Evolutionary conservation across 2,329 filamentous ascomycete genomes (phyloP), one percentile per base, ranked within the genome.

Genomic region (Colletotrichum sp.): DNA sequence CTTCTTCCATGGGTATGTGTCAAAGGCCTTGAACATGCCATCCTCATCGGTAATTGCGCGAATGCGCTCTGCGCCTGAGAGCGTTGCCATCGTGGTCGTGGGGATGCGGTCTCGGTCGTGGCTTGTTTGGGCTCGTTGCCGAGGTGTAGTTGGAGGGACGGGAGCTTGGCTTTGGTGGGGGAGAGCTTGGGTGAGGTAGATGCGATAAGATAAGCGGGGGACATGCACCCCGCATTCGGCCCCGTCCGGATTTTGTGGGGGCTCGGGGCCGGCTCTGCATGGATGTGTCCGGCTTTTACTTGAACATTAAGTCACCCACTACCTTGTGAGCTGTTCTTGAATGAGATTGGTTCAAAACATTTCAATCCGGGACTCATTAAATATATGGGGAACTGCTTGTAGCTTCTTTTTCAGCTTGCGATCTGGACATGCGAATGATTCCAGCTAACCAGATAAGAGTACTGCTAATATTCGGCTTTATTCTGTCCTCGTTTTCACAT

Each of bases 1-100:
- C 77, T 89, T 89, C 76, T 88, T 88, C 94, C 94, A 95, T 21
- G 90, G 88, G 81, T 95, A 95, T 28, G 85, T 84, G 80, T 94
- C 92, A 67, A 95, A 90, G 77, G 92, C 90, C 73, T 87, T 85
- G 82, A 91, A 94, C 75, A 92, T 83, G 67, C 86, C 82, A 77
- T 84, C 83, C 70, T 88, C 79, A 73, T 84, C 82, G 49, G 80
- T 82, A 67, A 87, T 83, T 26, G 84, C 84, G 76, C 85, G 85
- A 77, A 87, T 87, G 77, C 82, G 78, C 62, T 85, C 82, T 26
- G 84, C 80, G 74, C 84, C 84, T 5, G 81, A 74, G 59, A 84
- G 77, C 24, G 81, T 69, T 12, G 72, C 44, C 64, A 76, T 71
- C 68, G 64, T 44, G 60, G 2, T 13, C 8, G 26, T 18, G 0